Evolutionary conservation across 495 filamentous ascomycete species (phyloP).

Genomic region (Entonaema liquescens): DNA sequence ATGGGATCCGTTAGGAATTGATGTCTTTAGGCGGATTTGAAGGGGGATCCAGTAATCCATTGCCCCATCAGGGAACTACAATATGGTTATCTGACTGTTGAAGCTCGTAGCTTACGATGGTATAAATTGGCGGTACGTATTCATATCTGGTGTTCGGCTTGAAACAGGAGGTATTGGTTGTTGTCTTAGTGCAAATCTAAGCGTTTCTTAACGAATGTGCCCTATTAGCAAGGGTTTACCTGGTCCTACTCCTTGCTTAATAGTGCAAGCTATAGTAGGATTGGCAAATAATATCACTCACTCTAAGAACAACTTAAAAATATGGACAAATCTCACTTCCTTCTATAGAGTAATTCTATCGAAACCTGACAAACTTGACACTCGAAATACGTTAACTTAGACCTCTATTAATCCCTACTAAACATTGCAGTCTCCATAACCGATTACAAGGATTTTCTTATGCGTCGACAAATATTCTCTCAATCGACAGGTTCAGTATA

Average conservation of each 20-base stretch:
- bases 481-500: neutral
- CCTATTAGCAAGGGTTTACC: neutral
- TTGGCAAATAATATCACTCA: neutral
- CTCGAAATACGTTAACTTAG: neutral
- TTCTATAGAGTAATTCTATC: neutral
- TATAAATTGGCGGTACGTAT: neutral
- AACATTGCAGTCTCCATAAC: neutral
- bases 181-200: neutral
- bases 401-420: neutral
- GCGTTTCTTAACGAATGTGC: neutral
- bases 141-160: neutral
- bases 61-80: neutral
- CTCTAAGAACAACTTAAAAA: neutral
- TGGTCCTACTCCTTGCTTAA: neutral
- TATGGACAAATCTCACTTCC: neutral
- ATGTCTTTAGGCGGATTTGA: neutral
- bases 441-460: neutral
- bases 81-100: neutral
- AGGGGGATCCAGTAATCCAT: neutral
- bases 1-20: neutral
- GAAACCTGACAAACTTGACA: too few relatives aligned
- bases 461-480: neutral
- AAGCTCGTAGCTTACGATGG: neutral
- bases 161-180: neutral
- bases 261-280: neutral